These are phyloP conservation scores for Samsoniella hepiali DNA, from an alignment of 2,329 filamentous ascomycete genomes.

Conservation along the genomic window DNA sequence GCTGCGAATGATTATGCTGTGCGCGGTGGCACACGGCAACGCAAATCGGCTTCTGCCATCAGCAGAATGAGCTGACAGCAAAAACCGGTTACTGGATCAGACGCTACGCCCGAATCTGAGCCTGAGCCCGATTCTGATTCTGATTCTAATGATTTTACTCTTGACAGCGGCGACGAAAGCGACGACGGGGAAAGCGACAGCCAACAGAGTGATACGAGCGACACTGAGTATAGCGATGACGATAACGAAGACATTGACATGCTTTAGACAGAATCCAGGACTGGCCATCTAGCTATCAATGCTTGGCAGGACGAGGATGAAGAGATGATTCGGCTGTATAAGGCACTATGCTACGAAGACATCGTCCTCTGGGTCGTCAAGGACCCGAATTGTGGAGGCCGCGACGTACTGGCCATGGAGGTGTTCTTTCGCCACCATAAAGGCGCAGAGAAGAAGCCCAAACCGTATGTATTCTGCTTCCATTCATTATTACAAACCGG, in stretches of 20 bases:
- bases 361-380: conserved; percentile 18
- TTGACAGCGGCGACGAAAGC: background rate
- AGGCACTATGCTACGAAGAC: conserved; percentile 18
- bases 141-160: background rate
- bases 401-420: conserved; percentile 19
- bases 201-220: conserved; percentile 3
- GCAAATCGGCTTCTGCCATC: background rate
- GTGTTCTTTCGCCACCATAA: conserved; percentile 18
- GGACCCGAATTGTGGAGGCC: conserved; percentile 13
- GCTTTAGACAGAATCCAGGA: background rate
- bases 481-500: background rate
- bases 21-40: background rate
- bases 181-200: background rate
- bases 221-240: conserved; percentile 14
- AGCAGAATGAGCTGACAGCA: background rate
- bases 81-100: background rate
- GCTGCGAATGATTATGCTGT: background rate
- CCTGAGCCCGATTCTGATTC: background rate
- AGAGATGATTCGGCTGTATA: conserved; percentile 5
- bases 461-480: conserved; percentile 6
- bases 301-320: background rate
- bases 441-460: conserved; percentile 19
- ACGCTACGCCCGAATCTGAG: background rate
- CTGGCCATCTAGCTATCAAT: no score
- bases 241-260: conserved; percentile 11